A percentile compares a stretch with the other conserved stretches of the same genome.
These are phyloP conservation scores for Stentor coeruleus DNA, from an alignment of 73 alveolate species.

Conservation along the genomic window DNA sequence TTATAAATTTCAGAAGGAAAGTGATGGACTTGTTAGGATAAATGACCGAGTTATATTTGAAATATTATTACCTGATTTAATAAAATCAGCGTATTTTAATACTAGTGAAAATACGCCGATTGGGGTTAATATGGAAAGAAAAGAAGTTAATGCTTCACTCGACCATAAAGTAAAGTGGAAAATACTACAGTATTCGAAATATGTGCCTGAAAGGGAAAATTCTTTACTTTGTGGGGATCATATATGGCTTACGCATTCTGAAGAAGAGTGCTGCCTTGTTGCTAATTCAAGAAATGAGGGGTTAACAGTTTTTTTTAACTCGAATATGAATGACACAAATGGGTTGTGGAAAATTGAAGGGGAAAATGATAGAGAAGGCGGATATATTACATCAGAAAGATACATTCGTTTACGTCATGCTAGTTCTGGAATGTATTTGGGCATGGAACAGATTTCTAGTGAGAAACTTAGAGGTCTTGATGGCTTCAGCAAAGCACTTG, in stretches of 20 bases:
- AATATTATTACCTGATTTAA: background rate
- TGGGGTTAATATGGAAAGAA: background rate
- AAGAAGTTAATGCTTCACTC: slow-evolving; percentile 26
- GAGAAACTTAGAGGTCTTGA: background rate
- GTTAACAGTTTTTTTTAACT: background rate
- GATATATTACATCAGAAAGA: background rate
- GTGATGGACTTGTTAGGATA: slow-evolving; percentile 22
- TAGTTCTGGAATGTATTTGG: slow-evolving; percentile 13
- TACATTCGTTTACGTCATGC: background rate
- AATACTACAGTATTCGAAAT: background rate
- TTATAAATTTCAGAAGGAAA: slow-evolving; percentile 23
- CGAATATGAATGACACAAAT: slow-evolving; percentile 16
- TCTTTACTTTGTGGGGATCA: background rate
- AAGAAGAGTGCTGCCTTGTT: slow-evolving; percentile 25
- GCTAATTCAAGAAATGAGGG: background rate
- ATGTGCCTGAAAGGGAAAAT: background rate
- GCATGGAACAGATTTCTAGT: background rate
- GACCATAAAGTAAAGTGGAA: slow-evolving; percentile 21
- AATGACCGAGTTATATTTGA: slow-evolving; percentile 10
- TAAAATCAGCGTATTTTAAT: background rate
- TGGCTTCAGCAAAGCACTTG: background rate
- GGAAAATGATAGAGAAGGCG: background rate
- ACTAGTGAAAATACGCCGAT: background rate
- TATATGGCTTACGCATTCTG: slow-evolving; percentile 26
- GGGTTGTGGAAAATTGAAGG: slow-evolving; percentile 23